Conservation (phyloP, 331 rosid genomes). For the Rhamnella rubrinervis region DNA sequence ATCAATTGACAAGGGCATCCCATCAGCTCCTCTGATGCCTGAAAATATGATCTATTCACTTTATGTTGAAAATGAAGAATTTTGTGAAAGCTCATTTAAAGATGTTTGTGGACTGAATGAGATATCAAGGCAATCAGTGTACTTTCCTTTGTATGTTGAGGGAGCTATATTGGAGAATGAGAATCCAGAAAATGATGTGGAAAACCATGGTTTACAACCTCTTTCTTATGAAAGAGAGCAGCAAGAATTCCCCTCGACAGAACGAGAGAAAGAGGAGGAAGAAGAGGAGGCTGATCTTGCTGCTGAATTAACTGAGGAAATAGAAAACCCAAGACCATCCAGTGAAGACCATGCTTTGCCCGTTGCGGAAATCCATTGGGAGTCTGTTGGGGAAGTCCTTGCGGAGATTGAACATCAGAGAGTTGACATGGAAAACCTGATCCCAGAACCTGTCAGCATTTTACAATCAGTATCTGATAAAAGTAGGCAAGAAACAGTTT, state of each 20-base stretch:
- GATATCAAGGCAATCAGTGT: neutral
- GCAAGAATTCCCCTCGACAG: no score
- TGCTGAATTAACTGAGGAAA: slow-evolving; percentile 21
- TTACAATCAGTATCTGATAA: slow-evolving; percentile 20
- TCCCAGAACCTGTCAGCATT: slow-evolving; percentile 20
- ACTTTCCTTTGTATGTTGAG: slow-evolving; percentile 15
- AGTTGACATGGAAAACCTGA: slow-evolving; percentile 14
- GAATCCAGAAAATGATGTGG: slow-evolving; percentile 8
- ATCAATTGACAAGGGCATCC: slow-evolving; percentile 28
- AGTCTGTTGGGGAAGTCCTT: slow-evolving; percentile 19
- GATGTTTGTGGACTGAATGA: slow-evolving; percentile 11
- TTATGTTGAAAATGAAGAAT: slow-evolving; percentile 25
- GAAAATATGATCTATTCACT: slow-evolving; percentile 26
- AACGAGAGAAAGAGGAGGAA: slow-evolving; percentile 1
- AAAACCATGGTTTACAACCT: slow-evolving; percentile 6
- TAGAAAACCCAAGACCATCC: slow-evolving; percentile 20
- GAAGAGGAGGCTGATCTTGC: slow-evolving; percentile 1
- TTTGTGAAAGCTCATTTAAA: slow-evolving; percentile 18
- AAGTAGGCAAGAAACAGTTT: slow-evolving; percentile 26
- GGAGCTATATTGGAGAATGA: slow-evolving; percentile 20
- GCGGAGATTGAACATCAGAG: slow-evolving; percentile 28
- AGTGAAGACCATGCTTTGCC: slow-evolving; percentile 14
- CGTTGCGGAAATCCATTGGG: slow-evolving; percentile 19
- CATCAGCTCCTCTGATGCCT: slow-evolving; percentile 38
- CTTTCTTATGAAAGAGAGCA: slow-evolving; percentile 11